Base-by-base conservation (phyloP, 2,329 filamentous ascomycete species). In the Cucurbitaria berberidis region DNA sequence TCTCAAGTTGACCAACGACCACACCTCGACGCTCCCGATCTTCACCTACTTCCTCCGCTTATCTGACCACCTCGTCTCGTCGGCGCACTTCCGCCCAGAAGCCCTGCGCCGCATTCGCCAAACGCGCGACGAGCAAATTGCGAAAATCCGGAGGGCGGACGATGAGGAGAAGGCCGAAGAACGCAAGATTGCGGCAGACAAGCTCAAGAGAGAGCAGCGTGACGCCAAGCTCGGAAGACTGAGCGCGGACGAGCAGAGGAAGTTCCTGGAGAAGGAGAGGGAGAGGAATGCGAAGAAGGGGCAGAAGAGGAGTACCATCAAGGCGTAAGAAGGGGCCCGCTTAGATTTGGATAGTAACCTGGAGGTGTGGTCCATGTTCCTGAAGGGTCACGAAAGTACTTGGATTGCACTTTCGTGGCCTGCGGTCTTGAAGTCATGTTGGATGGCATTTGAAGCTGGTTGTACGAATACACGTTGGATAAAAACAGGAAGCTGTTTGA, bases 11-110 rank as follows among this genome's bases (percentile, higher is more conserved):
- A 84, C 91, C 26, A 86, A 74, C 27, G 45, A 70, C 34, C 60
- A 83, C 2, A 76, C 81, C 64, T 82, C 86, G 74, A 85, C 91
- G n/a, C 71, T 89, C 18, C 88, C 91, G 22, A 78, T 98, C 55
- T 92, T 96, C 80, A 79, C 84, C 32, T 87, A 89, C 77, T 96
- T 95, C 81, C 76, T 97, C 48, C 89, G 90, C 60, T 79, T 97
- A n/a, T 84, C 91, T 35, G 95, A 99, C 73, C 80, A 84, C 63
- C 88, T 99, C 43, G 91, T 89, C 51, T 80, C 85, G 50, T 78
- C 78, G 22, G 93, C 86, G 10, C 93, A 91, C 76, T 97, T 97
- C 87, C 90, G 95, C 11, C 86, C 90, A 32, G 80, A 98, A 80
- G 92, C 96, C 29, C 79, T 89, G 74, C 90, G 90, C 75, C 96